Evolutionary conservation across 176 grass and related monocot species (phyloP).

Genomic region (Avena sativa): DNA sequence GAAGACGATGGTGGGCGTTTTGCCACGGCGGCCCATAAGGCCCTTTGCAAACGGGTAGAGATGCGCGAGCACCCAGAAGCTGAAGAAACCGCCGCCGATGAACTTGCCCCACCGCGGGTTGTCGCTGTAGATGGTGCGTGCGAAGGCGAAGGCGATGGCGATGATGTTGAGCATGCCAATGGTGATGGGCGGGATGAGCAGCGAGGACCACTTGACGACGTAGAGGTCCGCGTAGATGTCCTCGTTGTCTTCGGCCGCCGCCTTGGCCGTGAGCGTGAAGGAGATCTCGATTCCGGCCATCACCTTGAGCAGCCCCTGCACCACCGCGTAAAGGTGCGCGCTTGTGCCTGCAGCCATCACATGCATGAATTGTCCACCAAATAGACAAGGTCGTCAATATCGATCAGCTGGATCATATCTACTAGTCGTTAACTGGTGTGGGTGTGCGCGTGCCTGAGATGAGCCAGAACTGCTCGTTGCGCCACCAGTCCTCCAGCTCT

Average conservation of each 20-base stretch:
- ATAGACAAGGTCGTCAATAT: background rate
- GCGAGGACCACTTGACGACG: slow-evolving; percentile 41
- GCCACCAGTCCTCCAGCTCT: slow-evolving; percentile 86
- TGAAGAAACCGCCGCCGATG: slow-evolving; percentile 43
- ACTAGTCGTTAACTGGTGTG: background rate
- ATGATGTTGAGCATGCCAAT: slow-evolving; percentile 46
- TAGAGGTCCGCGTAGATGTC: slow-evolving; percentile 41
- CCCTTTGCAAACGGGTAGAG: slow-evolving; percentile 47
- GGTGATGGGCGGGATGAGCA: slow-evolving; percentile 41
- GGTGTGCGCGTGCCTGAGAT: slow-evolving; percentile 44
- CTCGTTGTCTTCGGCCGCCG: slow-evolving; percentile 28
- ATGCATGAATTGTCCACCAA: background rate
- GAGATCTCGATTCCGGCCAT: slow-evolving; percentile 49
- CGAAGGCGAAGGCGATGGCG: slow-evolving; percentile 42
- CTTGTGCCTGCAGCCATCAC: slow-evolving; percentile 4
- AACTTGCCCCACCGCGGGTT: slow-evolving; percentile 42
- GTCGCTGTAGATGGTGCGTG: slow-evolving; percentile 34
- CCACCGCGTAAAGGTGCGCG: slow-evolving; percentile 38
- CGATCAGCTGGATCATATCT: background rate
- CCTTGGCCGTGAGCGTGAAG: slow-evolving; percentile 43
- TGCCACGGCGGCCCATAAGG: slow-evolving; percentile 40
- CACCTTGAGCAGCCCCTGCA: slow-evolving; percentile 44
- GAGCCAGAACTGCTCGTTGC: slow-evolving; percentile 98
- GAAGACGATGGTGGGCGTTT: slow-evolving; percentile 40
- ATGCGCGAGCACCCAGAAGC: slow-evolving; percentile 46